Evolutionary conservation across 208 protist genomes (phyloP).

Genomic region (Vickermania spadyakhi): DNA sequence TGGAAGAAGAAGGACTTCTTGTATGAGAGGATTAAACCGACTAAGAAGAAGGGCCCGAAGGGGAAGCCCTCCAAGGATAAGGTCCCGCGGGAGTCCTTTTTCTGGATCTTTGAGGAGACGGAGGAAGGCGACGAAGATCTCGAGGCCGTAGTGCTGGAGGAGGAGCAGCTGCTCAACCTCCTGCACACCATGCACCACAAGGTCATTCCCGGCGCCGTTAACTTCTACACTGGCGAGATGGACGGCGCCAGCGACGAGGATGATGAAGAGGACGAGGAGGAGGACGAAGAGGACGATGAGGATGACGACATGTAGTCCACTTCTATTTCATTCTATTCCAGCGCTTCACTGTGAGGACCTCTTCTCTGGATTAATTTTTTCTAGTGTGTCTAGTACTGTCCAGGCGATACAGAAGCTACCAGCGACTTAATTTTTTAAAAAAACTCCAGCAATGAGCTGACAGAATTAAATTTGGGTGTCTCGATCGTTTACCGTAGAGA

Average conservation of each 20-base stretch:
- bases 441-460: too few relatives aligned
- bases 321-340: too few relatives aligned
- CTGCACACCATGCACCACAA: conserved; percentile 47
- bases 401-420: too few relatives aligned
- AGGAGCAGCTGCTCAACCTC: conserved; percentile 29
- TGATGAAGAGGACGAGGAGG: conserved; percentile 41
- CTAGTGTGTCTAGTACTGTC: too few relatives aligned
- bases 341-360: too few relatives aligned
- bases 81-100: conserved; percentile 65
- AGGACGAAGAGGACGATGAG: conserved; percentile 71
- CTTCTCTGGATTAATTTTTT: too few relatives aligned
- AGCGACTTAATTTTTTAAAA: too few relatives aligned
- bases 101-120: conserved; percentile 59
- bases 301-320: conserved; percentile 41
- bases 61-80: conserved; percentile 36
- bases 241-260: conserved; percentile 67
- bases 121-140: conserved; percentile 3
- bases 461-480: too few relatives aligned
- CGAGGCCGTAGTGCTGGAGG: conserved; percentile 34
- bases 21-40: conserved; percentile 13
- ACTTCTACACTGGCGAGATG: conserved; percentile 82
- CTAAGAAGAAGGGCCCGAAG: conserved; percentile 51
- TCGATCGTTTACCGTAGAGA: too few relatives aligned
- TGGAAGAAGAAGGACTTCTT: conserved; percentile 77
- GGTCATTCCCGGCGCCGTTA: conserved; percentile 69